These are phyloP conservation scores for Tillandsia fasciculata DNA, from an alignment of 176 grass and related monocot species.

Conservation along the genomic window DNA sequence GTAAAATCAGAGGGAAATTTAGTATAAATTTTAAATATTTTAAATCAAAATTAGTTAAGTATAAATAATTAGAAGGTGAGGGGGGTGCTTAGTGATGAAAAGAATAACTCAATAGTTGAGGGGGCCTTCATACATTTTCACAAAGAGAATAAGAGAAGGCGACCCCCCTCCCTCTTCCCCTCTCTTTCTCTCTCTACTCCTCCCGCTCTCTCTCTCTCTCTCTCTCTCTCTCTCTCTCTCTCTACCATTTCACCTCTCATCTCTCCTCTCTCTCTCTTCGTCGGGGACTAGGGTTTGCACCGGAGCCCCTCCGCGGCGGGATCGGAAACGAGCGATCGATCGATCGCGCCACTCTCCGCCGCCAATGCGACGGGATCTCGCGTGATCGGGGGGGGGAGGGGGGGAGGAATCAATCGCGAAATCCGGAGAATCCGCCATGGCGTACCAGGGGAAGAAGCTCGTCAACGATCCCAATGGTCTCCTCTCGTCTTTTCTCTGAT, in stretches of 20 bases:
- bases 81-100: no score
- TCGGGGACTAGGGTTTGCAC: neutral
- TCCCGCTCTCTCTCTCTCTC: neutral
- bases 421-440: slow-evolving; percentile 36
- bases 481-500: neutral
- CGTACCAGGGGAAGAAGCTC: slow-evolving; percentile 85
- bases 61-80: no score
- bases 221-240: slow-evolving; percentile 22
- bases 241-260: neutral
- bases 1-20: no score
- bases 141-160: neutral
- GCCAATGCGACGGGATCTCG: no score
- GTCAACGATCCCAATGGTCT: slow-evolving; percentile 83
- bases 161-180: neutral
- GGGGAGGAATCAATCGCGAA: neutral
- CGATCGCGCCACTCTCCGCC: neutral
- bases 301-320: neutral
- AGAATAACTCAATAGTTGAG: no score
- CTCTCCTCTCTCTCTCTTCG: slow-evolving; percentile 5
- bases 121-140: no score
- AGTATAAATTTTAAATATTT: no score
- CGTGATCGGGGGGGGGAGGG: neutral
- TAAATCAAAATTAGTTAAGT: no score
- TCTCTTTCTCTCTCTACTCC: slow-evolving; percentile 1
- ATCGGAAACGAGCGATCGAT: neutral